Base-by-base conservation (phyloP, 2,329 filamentous ascomycete species). In the Aspergillus pseudoterreus region DNA sequence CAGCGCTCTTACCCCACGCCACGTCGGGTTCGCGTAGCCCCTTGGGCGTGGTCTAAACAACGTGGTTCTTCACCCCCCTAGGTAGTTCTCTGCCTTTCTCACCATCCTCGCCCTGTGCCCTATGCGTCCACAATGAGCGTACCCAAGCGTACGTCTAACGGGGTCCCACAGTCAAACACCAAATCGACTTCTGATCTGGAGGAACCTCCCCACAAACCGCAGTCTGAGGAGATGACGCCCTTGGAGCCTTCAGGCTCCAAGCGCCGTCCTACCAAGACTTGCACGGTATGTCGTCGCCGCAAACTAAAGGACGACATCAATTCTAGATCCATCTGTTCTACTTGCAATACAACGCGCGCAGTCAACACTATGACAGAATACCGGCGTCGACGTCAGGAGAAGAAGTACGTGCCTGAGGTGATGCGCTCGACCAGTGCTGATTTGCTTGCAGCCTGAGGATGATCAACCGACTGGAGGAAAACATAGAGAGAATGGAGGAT, bases 381-480 rank as follows among this genome's bases (percentile, higher is more conserved):
- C 22, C 6, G 39, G 19, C 39, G 39, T 22, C 15, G 39, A 21
- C n/a, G 39, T 10, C 17, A 17, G 3, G 14, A 42, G 39, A 42
- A 42, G 19, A 42, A 42, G 39, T 42, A 42, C 10, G 35, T 17
- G 6, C 15, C 35, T 38, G 15, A 11, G 35, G 6, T 30, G 27
- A 11, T 11, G 3, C 27, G 8, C 35, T 38, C 15, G 12, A n/a
- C 14, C 15, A 38, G 15, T 4, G 19, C 15, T 19, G 19, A 21
- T 42, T 42, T 24, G 19, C 39, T 8, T 17, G 17, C 10, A 42
- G 39, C 19, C 39, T 42, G 6, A 49, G 47, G 36, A 57, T 58
- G 56, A 53, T 58, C 32, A 52, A 57, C 21, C 54, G 55, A 24
- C 46, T 58, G 21, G 56, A 58, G 45, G 47, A 52, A 8, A 57